Conservation (phyloP, 2,329 filamentous ascomycete species). For the Diplodia intermedia region DNA sequence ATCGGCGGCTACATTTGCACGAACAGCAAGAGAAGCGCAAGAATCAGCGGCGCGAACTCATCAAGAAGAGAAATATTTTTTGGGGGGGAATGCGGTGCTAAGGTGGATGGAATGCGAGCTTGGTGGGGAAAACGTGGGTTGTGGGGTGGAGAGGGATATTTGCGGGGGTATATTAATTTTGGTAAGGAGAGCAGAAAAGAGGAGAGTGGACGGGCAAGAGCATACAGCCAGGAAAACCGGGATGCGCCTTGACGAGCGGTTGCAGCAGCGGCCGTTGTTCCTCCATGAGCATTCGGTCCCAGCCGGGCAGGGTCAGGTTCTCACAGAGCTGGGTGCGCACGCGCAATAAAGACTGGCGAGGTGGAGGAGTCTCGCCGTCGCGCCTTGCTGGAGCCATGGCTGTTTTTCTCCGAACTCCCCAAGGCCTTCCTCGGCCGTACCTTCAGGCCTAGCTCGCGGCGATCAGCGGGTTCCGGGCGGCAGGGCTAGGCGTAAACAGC, state of each 20-base stretch:
- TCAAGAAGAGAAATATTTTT: neutral
- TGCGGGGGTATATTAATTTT: neutral
- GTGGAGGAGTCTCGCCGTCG: neutral
- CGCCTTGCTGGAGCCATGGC: slow-evolving; percentile 14
- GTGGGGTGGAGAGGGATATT: neutral
- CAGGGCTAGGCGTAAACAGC: slow-evolving; percentile 9
- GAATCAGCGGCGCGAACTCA: neutral
- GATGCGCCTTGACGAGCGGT: neutral
- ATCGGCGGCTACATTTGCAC: slow-evolving; percentile 39
- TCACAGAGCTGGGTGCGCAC: slow-evolving; percentile 20
- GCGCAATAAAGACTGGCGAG: slow-evolving; percentile 10
- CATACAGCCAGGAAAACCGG: slow-evolving; percentile 14
- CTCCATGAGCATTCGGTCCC: slow-evolving; percentile 22
- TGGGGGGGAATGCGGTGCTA: neutral
- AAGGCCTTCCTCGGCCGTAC: neutral
- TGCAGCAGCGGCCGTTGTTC: slow-evolving; percentile 23
- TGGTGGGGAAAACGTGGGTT: neutral
- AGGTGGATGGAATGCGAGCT: neutral
- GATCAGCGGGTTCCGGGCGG: slow-evolving; percentile 8
- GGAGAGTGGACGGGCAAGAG: neutral
- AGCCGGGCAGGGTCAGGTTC: slow-evolving; percentile 18
- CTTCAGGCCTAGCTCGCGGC: slow-evolving; percentile 11
- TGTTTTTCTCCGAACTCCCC: neutral
- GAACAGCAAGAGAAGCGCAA: neutral
- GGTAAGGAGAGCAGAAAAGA: neutral